Base-by-base conservation (phyloP, 805 yeast genomes). In the Suhomyces emberorum region DNA sequence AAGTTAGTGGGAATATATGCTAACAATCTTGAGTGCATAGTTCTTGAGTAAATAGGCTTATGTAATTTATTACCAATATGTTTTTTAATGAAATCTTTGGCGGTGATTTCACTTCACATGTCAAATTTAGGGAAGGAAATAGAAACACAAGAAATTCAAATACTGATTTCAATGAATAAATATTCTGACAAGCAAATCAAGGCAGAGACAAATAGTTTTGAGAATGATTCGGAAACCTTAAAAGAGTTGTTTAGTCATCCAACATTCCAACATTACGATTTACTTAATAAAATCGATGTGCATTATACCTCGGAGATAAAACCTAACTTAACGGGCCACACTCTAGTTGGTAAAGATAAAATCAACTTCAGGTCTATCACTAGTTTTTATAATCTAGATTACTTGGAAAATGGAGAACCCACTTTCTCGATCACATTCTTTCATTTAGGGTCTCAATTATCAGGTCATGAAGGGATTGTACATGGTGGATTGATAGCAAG, bases 401-500 rank as follows among this genome's bases (percentile, higher is more conserved):
- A 22, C 5, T 9, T 5, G 12, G 8, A 11, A 23, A 23, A 23
- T 6, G 26, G 12, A 7, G 41, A 39, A 7, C 37, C 37, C n/a
- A 24, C 27, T 2, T 52, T 40, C 37, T 58, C 67, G 9, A 41
- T 61, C 32, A 66, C 72, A 0, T 66, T 68, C 35, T 60, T 66
- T 44, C 66, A 61, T 35, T 51, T 68, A 36, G 73, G 72, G 8
- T 39, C 53, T 5, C 49, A 51, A 37, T 53, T 67, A 14, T 54
- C 69, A 2, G 73, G 73, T 9, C 72, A 68, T 44, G 48, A 57
- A 4, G 60, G 59, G 3, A 65, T 67, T 10, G 61, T 67, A n/a
- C 72, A 67, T 42, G 73, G 72, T 1, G 72, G 73, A 2, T 49
- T 67, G 29, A 45, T 67, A 17, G 72, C 73, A 22, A 68, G 72